phyloP scores from a whole-genome alignment of 257 asterid species.

The Osmanthus fragrans region DNA sequence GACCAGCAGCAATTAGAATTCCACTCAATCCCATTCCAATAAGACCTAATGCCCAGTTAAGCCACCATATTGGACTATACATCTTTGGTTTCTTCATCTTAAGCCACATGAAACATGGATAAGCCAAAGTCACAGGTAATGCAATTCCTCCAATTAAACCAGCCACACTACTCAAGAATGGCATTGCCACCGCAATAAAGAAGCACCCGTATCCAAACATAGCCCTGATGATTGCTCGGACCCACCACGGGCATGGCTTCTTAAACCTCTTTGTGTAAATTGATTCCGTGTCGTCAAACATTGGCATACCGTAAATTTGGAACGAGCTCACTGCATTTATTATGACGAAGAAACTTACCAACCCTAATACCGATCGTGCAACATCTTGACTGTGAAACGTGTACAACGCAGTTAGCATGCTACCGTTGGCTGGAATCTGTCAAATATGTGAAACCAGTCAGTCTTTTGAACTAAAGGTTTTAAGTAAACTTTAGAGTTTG shows the following conservation, averaged over 20 bases:
- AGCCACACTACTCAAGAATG: constrained; percentile 73
- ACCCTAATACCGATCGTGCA: constrained; percentile 37
- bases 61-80: constrained; percentile 58
- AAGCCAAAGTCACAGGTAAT: constrained; percentile 67
- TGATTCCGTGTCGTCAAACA: constrained; percentile 78
- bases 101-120: constrained; percentile 94
- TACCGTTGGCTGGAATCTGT: constrained; percentile 72
- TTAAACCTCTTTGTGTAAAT: constrained; percentile 51
- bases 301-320: constrained; percentile 86
- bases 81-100: constrained; percentile 68
- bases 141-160: constrained; percentile 81
- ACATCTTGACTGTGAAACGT: constrained; percentile 62
- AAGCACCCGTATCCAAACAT: constrained; percentile 60
- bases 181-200: constrained; percentile 77
- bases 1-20: constrained; percentile 53
- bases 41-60: constrained; percentile 68
- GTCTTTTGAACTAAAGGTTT: background rate
- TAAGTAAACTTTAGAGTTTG: too few relatives aligned
- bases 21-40: constrained; percentile 63
- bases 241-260: constrained; percentile 86
- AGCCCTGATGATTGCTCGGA: constrained; percentile 46
- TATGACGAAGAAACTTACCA: constrained; percentile 60
- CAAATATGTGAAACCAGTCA: background rate
- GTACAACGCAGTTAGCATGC: constrained; percentile 66
- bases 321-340: constrained; percentile 71